phyloP scores from a whole-genome alignment of 2,329 filamentous ascomycete species.

The Aureobasidium sp. region DNA sequence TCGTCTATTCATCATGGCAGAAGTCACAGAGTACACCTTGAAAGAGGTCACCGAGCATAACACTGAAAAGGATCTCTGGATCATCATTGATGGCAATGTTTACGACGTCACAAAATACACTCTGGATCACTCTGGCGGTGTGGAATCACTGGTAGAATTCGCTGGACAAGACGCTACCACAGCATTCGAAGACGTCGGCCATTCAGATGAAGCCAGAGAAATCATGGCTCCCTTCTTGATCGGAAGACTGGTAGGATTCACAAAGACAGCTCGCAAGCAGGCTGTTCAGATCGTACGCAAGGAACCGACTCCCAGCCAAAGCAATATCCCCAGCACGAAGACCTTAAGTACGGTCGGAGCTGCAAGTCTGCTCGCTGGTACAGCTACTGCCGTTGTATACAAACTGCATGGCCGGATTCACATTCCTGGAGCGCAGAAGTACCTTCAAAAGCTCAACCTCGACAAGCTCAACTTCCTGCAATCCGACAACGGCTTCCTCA shows the following conservation, averaged over 20 bases:
- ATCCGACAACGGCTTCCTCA: conserved; percentile 25
- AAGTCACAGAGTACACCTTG: conserved; percentile 51
- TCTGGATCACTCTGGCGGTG: conserved; percentile 90
- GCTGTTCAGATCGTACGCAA: conserved; percentile 16
- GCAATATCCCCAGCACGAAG: neutral
- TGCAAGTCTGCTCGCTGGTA: neutral
- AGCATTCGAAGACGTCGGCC: conserved; percentile 76
- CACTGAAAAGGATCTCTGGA: conserved; percentile 94
- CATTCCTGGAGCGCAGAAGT: neutral
- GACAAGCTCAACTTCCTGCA: neutral
- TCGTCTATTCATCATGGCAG: neutral
- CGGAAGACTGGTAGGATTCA: conserved; percentile 26
- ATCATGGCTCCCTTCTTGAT: conserved; percentile 32
- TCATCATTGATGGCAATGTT: conserved; percentile 86
- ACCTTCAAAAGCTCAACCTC: neutral
- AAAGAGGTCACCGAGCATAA: conserved; percentile 96
- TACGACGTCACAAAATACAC: conserved; percentile 89
- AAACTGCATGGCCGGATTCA: neutral
- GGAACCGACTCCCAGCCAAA: conserved; percentile 13
- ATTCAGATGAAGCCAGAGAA: conserved; percentile 39
- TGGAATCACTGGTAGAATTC: conserved; percentile 90
- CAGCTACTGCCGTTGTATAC: neutral
- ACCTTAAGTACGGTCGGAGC: neutral
- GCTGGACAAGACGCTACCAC: conserved; percentile 92
- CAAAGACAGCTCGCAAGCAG: neutral